Base-by-base conservation (phyloP, 148 eudicot genomes). In the Vaccinium corymbosum region DNA sequence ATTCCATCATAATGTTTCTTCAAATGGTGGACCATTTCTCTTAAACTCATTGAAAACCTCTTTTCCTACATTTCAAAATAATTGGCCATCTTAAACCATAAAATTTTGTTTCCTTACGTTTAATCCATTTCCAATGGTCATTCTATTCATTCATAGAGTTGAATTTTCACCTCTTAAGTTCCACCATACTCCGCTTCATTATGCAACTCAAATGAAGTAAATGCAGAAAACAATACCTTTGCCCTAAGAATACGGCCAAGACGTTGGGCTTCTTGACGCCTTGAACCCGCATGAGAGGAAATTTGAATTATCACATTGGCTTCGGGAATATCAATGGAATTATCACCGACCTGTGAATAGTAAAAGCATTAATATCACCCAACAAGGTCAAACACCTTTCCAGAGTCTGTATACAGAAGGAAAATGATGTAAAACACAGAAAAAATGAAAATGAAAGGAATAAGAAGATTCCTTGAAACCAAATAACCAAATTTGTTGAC, bases 191-290 rank as follows among this genome's bases (percentile, higher is more conserved):
- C 3, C 12, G 11, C 73, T 38, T 35, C 32, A 64, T 64, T 62
- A 9, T 62, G 70, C 3, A 35, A 38, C 49, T 5, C 22, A 16
- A 6, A 38, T 38, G 6, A 72, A 72, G 50, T 35, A 38, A 38
- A 0, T 38, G 50, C 49, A 38, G 19, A 4, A 32, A 73, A 72
- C 3, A 86, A 68, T 80, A 95, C 98, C 97, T 97, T 97, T 16
- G 99, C 99, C 91, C 99, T 97, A 84, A 97, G 99, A 93, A 97
- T 97, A 94, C 99, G 99, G 81, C 99, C 99, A 87, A 97, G 99
- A 59, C 98, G 94, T 78, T 94, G 99, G 82, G 99, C 99, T 91
- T 97, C 98, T 94, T 97, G 99, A 93, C 99, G 98, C 88, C 99
- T 94, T 86, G 99, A 97, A 92, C 99, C 99, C 84, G 98, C 97